These are phyloP conservation scores for Alnus glutinosa DNA, from an alignment of 306 rosid genomes.

Conservation along the genomic window DNA sequence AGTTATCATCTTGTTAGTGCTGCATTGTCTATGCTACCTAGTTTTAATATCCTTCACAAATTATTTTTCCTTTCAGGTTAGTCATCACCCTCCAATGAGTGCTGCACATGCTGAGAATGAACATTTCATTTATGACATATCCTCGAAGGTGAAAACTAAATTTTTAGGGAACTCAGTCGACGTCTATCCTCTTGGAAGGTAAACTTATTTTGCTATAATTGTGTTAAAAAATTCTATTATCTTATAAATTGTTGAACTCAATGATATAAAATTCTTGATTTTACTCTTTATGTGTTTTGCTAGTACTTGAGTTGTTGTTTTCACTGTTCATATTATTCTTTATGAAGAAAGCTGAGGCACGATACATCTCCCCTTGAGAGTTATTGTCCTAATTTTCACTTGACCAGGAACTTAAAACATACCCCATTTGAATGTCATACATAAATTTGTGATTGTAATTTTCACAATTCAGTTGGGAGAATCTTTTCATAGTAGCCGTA, in stretches of 20 bases:
- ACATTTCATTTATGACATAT: conserved; percentile 80
- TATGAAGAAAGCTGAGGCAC: background rate
- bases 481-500: background rate
- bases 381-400: background rate
- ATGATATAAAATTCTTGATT: background rate
- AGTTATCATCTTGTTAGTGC: conserved; percentile 2
- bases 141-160: conserved; percentile 96
- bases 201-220: conserved; percentile 17
- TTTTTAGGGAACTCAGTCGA: conserved; percentile 84
- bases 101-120: conserved; percentile 97
- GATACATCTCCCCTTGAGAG: background rate
- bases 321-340: conserved; percentile 3
- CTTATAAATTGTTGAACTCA: background rate
- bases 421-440: background rate
- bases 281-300: background rate
- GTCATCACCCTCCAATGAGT: conserved; percentile 99
- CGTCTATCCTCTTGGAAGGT: conserved; percentile 95
- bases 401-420: background rate
- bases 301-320: background rate
- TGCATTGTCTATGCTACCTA: conserved; percentile 19
- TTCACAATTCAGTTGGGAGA: background rate
- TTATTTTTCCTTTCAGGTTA: conserved; percentile 53
- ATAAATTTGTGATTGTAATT: conserved; percentile 10
- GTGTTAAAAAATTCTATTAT: background rate
- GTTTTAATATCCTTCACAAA: conserved; percentile 17